Evolutionary conservation across 2,329 filamentous ascomycete species (phyloP).

Genomic region (Chaetomium globosum): DNA sequence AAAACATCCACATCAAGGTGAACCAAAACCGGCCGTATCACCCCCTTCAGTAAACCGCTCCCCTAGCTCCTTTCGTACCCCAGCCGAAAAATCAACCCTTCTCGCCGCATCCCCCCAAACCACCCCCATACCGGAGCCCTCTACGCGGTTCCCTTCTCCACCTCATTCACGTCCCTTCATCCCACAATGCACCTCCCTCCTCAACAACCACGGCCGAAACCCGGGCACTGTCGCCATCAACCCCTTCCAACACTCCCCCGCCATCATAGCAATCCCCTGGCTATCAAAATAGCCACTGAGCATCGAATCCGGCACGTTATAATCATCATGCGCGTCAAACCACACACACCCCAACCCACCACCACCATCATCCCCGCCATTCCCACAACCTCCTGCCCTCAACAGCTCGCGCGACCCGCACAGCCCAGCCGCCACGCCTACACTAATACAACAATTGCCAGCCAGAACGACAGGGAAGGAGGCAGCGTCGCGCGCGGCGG

Average conservation of each 20-base stretch:
- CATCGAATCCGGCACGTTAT: slow-evolving; percentile 43
- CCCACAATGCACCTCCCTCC: slow-evolving; percentile 35
- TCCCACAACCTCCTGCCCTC: too few relatives aligned
- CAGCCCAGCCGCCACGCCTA: slow-evolving; percentile 44
- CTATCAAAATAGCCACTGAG: slow-evolving; percentile 45
- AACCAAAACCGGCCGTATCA: slow-evolving; percentile 11
- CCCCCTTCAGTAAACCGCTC: neutral
- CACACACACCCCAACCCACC: slow-evolving; percentile 43
- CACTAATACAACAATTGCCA: slow-evolving; percentile 45
- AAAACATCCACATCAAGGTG: slow-evolving; percentile 28
- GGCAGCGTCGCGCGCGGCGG: slow-evolving; percentile 33
- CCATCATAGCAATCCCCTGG: slow-evolving; percentile 45
- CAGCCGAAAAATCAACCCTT: slow-evolving; percentile 17
- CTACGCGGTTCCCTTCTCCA: slow-evolving; percentile 41
- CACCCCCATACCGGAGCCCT: slow-evolving; percentile 39
- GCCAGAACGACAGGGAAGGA: slow-evolving; percentile 47
- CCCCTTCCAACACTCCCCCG: slow-evolving; percentile 39
- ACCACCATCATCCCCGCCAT: too few relatives aligned
- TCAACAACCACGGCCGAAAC: slow-evolving; percentile 30
- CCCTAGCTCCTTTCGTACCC: slow-evolving; percentile 12
- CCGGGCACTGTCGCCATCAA: slow-evolving; percentile 34
- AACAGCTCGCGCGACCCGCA: slow-evolving; percentile 16
- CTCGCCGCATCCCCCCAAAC: slow-evolving; percentile 29
- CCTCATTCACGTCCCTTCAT: slow-evolving; percentile 39
- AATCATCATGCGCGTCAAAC: slow-evolving; percentile 50